These are phyloP conservation scores for Nemania sp. DNA, from an alignment of 2,329 filamentous ascomycete species.

Conservation along the genomic window DNA sequence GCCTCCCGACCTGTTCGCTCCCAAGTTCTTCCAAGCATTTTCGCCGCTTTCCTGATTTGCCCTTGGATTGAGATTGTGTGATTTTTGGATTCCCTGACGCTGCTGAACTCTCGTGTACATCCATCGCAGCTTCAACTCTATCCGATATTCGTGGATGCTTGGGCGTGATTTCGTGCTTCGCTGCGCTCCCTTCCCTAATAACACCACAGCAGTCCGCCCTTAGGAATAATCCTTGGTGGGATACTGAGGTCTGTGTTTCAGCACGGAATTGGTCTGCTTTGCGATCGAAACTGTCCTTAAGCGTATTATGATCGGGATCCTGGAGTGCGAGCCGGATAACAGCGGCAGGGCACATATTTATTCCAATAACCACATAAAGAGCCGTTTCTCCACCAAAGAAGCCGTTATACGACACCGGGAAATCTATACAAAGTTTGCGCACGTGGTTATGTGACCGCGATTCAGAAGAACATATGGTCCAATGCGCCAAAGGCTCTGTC, in stretches of 20 bases:
- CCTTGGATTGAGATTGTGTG: background rate
- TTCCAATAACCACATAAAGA: background rate
- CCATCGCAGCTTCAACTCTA: background rate
- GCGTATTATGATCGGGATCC: no score
- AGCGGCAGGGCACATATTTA: no score
- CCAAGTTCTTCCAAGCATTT: no score
- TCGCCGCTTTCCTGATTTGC: background rate
- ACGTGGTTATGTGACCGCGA: no score
- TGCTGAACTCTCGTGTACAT: background rate
- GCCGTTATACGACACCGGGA: background rate
- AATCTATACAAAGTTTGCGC: no score
- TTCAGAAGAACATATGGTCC: no score
- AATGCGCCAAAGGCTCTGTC: no score
- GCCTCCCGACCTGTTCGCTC: background rate
- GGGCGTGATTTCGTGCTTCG: background rate
- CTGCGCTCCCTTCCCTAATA: background rate
- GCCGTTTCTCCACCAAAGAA: background rate
- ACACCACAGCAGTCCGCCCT: background rate
- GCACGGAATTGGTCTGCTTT: background rate
- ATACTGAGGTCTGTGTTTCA: background rate
- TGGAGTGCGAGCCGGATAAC: no score
- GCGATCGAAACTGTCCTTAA: no score
- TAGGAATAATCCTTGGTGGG: background rate
- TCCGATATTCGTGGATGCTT: background rate
- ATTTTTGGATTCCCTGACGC: background rate